Evolutionary conservation across 768 basidiomycete genomes (phyloP), one percentile per base, ranked within the genome.

Genomic region (Phaffia tasmanica): DNA sequence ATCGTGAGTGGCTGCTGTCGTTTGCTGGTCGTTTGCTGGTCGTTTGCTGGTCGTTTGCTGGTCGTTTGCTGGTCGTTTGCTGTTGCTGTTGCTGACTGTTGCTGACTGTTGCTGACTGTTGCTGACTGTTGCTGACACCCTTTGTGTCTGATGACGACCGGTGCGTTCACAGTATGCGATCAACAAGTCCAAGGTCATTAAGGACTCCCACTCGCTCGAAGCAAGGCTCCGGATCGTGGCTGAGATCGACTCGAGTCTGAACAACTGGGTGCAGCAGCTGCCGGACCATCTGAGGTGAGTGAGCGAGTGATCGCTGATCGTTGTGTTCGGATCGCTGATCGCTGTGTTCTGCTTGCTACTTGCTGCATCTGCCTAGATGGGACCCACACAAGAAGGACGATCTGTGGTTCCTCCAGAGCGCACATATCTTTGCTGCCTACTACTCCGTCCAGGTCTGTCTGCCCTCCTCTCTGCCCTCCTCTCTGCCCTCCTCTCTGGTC

Each of bases 181-280:
- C 71, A 87, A 84, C 73, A 83, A 83, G 71, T 80, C 81, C 1
- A 82, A 82, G 71, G 35, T 66, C 46, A 57, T 55, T 35, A 50
- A 21, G 27, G 81, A 81, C 49, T 80, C 80, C 56, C 77, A 77
- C 8, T 71, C 75, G 57, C 51, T 70, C n/a, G 71, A 71, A 14
- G 67, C 71, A 0, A 75, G 77, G 60, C 70, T 75, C 27, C 71
- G 73, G 5, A 81, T 86, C 35, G 85, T 88, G 1, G 79, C 82
- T 19, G 84, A 87, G 65, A 77, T 90, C 46, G 85, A 86, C 71
- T 79, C 80, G 7, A 84, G 84, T 0, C 79, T 91, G 71, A 83
- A 84, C 67, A 82, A 85, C 65, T 92, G 88, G 87, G 75, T 82
- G 62, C 62, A 70, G 27, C 27, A 47, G 15, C 48, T 73, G 1